Base-by-base conservation (phyloP, 768 basidiomycete genomes). In the Suillus subluteus region DNA sequence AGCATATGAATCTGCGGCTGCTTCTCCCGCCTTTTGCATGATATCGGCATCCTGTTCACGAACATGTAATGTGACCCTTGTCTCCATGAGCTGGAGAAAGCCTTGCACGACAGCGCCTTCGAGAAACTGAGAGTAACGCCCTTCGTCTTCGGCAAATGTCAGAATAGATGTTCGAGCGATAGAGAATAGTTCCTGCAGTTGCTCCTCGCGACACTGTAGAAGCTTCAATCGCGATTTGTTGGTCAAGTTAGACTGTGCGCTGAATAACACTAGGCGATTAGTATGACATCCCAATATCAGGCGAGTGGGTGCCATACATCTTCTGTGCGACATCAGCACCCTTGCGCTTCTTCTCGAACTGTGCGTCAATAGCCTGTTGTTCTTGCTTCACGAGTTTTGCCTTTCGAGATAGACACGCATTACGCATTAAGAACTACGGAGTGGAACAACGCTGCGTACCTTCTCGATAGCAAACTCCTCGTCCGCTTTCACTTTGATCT, bases 381-480 rank as follows among this genome's bases (percentile, higher is more conserved):
- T 99, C 97, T 77, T 96, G 94, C 77, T 96, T 95, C 32, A 99
- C 97, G 66, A 99, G 91, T 80, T 95, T 98, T 61, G 96, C 97
- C 96, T 98, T 74, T 46, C 26, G 21, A 41, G 12, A 59, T 23
- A 38, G 35, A 61, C 26, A 26, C 18, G 35, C 18, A 30, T 37
- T 55, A 23, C 38, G 37, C 8, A 62, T 52, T 54, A n/a, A 44
- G 63, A 15, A 58, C 12, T 40, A 40, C 40, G 41, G 50, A 35
- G 32, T 16, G 32, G 59, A 56, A 40, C n/a, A 55, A 9, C 6
- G 1, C 62, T 37, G 59, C 67, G 50, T 35, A 90, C 96, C 87
- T 99, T 99, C 79, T 99, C 98, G 71, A 99, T 99, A 23, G 97
- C 92, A 75, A 99, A 99, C 81, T 99, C 97, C 78, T 99, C 96